These are phyloP conservation scores for Chloridella minuta DNA, from an alignment of 352 stramenopile genomes.

Conservation along the genomic window DNA sequence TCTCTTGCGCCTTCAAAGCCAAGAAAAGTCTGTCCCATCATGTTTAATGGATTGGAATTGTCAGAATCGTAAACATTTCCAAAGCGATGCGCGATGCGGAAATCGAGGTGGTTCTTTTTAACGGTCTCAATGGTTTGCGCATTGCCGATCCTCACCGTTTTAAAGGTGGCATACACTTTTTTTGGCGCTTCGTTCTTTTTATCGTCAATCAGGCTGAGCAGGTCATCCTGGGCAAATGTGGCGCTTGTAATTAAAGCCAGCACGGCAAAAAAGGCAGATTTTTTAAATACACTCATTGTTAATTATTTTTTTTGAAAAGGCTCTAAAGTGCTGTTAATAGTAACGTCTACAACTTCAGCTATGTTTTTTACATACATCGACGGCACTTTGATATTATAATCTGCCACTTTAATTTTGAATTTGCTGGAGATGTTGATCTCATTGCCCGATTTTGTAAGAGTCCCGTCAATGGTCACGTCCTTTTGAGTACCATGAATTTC, in stretches of 20 bases:
- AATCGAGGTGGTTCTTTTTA: constrained; percentile 2
- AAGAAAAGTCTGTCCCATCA: background rate
- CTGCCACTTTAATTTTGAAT: background rate
- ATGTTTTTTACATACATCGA: background rate
- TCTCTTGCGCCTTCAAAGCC: background rate
- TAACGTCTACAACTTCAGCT: background rate
- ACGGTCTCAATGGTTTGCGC: background rate
- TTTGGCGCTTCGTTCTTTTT: background rate
- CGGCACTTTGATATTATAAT: background rate
- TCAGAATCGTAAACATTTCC: background rate
- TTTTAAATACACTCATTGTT: background rate
- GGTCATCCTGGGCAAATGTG: background rate
- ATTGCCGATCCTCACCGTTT: background rate
- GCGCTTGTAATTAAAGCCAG: background rate
- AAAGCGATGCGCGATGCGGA: background rate
- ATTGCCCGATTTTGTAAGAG: background rate
- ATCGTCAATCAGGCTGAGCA: background rate
- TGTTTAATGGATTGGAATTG: background rate
- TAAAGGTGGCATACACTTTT: background rate
- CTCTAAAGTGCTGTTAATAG: background rate
- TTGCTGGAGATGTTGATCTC: background rate
- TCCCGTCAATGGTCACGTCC: background rate
- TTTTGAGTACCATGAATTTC: background rate
- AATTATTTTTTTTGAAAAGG: background rate
- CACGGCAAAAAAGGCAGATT: background rate